Conservation (phyloP, 805 yeast genomes). For the Nakazawaea ishiwadae region DNA sequence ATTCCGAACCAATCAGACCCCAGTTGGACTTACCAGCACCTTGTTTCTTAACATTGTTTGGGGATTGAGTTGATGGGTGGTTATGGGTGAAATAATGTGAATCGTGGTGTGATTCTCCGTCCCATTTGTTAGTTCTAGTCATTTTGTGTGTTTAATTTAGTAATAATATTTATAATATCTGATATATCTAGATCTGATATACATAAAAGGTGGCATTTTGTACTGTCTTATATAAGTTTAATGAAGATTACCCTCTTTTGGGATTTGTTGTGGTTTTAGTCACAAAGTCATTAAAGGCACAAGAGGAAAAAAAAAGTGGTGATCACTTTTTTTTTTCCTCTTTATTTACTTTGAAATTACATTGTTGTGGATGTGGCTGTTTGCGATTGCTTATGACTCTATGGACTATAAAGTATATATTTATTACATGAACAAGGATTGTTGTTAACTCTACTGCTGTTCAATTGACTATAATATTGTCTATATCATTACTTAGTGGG, state of each 20-base stretch:
- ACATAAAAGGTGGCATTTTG: not conserved
- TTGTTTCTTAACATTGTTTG: slow-evolving; percentile 71
- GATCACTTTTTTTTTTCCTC: not conserved
- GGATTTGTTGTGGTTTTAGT: no score
- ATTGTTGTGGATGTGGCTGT: not conserved
- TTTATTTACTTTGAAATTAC: not conserved
- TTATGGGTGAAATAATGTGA: slow-evolving; percentile 77
- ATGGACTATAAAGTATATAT: no score
- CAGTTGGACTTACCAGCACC: slow-evolving; percentile 88
- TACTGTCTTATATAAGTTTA: not conserved
- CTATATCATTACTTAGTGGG: no score
- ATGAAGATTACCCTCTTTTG: not conserved
- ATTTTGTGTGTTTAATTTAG: no score
- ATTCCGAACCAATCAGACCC: slow-evolving; percentile 81
- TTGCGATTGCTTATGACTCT: not conserved
- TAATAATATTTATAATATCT: slow-evolving; percentile 2
- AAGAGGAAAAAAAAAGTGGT: not conserved
- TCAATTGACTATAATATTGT: no score
- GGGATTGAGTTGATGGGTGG: slow-evolving; percentile 65
- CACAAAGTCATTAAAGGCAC: no score
- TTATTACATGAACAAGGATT: no score
- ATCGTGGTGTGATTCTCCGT: slow-evolving; percentile 50
- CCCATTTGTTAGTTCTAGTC: slow-evolving; percentile 82
- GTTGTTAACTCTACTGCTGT: no score
- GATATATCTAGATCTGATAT: not conserved